These are phyloP conservation scores for Sclerotinia minor DNA, from an alignment of 2,329 filamentous ascomycete species.

Conservation along the genomic window DNA sequence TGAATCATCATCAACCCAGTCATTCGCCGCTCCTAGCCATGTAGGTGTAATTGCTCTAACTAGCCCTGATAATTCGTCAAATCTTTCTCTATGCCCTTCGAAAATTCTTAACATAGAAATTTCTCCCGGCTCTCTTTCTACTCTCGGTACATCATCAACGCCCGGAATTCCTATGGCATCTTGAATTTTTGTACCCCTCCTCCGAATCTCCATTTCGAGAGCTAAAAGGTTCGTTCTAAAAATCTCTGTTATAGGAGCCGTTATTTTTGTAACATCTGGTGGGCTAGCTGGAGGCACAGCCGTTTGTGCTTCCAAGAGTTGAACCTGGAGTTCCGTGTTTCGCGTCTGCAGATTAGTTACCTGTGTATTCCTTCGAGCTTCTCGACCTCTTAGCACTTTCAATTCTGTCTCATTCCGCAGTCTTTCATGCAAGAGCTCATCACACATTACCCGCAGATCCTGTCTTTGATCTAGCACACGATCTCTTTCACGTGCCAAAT, in stretches of 20 bases:
- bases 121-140: conserved; percentile 5
- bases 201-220: neutral
- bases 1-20: conserved; percentile 6
- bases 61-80: neutral
- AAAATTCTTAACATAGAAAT: neutral
- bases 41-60: neutral
- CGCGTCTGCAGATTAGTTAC: neutral
- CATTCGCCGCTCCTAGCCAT: conserved; percentile 5
- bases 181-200: neutral
- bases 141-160: neutral
- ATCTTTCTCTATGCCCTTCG: no score
- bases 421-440: neutral
- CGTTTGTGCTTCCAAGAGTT: neutral
- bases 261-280: neutral
- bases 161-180: neutral
- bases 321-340: neutral
- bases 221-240: neutral
- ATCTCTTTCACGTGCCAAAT: neutral
- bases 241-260: neutral
- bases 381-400: neutral
- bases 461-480: neutral
- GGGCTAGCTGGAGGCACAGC: neutral
- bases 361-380: neutral
- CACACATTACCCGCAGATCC: neutral
- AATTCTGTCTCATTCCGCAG: neutral